A percentile compares a stretch with the other conserved stretches of the same genome.
phyloP scores from a whole-genome alignment of 2,329 filamentous ascomycete genomes.

The Emmonsiellopsis sp. region DNA sequence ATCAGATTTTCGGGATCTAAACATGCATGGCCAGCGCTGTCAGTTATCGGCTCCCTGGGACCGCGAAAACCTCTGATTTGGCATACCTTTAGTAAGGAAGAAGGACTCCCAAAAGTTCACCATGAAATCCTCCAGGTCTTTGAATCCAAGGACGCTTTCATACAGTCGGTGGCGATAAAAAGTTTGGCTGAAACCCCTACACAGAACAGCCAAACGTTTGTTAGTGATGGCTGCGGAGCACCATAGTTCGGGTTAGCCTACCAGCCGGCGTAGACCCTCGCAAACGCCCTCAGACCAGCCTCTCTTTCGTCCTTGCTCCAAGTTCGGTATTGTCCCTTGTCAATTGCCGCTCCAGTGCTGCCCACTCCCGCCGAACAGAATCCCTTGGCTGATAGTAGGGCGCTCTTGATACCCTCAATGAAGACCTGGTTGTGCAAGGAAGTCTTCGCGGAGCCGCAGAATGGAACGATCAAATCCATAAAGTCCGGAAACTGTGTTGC shows the following conservation, averaged over 20 bases:
- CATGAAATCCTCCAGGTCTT: conserved; percentile 64
- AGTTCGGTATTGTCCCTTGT: conserved; percentile 29
- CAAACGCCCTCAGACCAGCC: conserved; percentile 59
- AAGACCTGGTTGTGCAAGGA: conserved; percentile 60
- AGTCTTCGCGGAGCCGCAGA: conserved; percentile 57
- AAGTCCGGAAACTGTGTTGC: conserved; percentile 54
- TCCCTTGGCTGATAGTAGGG: conserved; percentile 49
- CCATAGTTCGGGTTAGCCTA: conserved; percentile 13
- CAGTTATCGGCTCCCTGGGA: background rate
- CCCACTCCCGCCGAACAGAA: conserved; percentile 43
- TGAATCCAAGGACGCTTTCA: conserved; percentile 54
- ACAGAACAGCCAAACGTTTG: background rate
- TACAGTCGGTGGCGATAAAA: conserved; percentile 68
- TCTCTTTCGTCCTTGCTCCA: conserved; percentile 48
- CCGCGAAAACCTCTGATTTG: background rate
- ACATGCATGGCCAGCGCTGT: background rate
- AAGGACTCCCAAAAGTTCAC: conserved; percentile 66
- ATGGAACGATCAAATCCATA: conserved; percentile 56
- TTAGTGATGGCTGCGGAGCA: background rate
- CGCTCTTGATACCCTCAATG: conserved; percentile 53
- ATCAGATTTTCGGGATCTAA: conserved; percentile 64
- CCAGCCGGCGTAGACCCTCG: conserved; percentile 67
- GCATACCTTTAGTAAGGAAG: conserved; percentile 55
- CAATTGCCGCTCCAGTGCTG: conserved; percentile 32
- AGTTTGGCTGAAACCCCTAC: conserved; percentile 64